Conservation (phyloP, 495 filamentous ascomycete species). For the Trichoderma reesei region DNA sequence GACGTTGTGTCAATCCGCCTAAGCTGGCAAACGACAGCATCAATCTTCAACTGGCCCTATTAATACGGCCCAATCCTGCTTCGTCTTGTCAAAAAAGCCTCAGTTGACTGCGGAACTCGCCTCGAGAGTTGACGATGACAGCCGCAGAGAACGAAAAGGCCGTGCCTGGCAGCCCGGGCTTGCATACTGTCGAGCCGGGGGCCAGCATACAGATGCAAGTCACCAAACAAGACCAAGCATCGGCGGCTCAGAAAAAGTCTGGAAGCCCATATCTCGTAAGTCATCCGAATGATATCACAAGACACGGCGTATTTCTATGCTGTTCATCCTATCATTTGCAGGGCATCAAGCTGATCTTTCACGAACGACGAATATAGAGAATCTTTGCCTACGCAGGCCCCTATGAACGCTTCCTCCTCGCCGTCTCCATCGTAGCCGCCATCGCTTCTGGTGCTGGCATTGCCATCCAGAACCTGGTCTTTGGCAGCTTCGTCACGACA, state of each 20-base stretch:
- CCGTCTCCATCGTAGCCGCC: constrained; percentile 32
- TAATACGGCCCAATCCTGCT: background rate
- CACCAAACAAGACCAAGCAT: background rate
- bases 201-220: background rate
- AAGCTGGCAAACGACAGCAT: too few relatives aligned
- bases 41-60: too few relatives aligned
- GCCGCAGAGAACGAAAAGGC: background rate
- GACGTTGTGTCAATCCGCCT: too few relatives aligned
- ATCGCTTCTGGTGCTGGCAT: constrained; percentile 49
- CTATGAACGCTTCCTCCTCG: constrained; percentile 27
- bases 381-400: background rate
- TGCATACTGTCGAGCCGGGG: background rate
- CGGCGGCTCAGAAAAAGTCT: background rate
- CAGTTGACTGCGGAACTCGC: background rate
- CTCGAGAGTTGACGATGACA: background rate
- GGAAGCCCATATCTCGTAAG: background rate
- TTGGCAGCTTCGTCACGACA: constrained; percentile 46
- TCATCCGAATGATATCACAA: background rate
- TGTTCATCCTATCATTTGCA: background rate
- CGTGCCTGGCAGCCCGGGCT: background rate
- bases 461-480: constrained; percentile 48
- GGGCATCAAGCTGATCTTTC: background rate
- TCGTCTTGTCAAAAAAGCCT: background rate
- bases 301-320: background rate
- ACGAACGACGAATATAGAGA: background rate